Percentiles rank a stretch among this genome's conserved stretches.
phyloP scores from a whole-genome alignment of 805 yeast species.

The Tetrapisispora iriomotensis region DNA sequence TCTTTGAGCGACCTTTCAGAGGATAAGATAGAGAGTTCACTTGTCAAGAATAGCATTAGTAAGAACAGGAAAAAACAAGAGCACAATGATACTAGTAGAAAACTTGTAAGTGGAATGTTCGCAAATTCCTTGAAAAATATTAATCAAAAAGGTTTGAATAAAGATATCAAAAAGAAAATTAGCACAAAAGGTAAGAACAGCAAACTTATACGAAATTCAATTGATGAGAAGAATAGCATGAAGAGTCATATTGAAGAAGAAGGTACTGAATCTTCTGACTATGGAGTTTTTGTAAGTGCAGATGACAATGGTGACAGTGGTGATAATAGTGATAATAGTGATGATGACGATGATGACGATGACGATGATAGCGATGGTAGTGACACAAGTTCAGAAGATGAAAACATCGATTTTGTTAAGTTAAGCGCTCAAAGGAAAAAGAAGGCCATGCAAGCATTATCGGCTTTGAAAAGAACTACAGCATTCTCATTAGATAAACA shows the following conservation, averaged over 20 bases:
- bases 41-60: constrained; percentile 6
- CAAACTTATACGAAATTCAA: constrained; percentile 29
- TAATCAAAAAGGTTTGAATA: background rate
- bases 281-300: constrained; percentile 26
- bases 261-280: constrained; percentile 19
- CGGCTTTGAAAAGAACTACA: constrained; percentile 22
- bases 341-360: constrained; percentile 29
- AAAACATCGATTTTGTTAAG: constrained; percentile 62
- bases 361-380: constrained; percentile 34
- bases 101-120: constrained; percentile 1
- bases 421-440: constrained; percentile 60
- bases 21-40: constrained; percentile 7
- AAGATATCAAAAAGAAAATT: constrained; percentile 9
- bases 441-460: constrained; percentile 41
- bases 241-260: constrained; percentile 10
- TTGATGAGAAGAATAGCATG: constrained; percentile 5
- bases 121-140: background rate
- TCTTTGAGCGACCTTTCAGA: constrained; percentile 33
- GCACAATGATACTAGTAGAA: constrained; percentile 5
- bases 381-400: constrained; percentile 49
- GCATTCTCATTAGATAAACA: constrained; percentile 6
- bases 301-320: constrained; percentile 22
- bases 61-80: constrained; percentile 21
- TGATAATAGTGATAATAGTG: constrained; percentile 23
- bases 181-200: constrained; percentile 25